These are phyloP conservation scores for Phytophthora fragariaefolia DNA, from an alignment of 352 stramenopile species.

Conservation along the genomic window DNA sequence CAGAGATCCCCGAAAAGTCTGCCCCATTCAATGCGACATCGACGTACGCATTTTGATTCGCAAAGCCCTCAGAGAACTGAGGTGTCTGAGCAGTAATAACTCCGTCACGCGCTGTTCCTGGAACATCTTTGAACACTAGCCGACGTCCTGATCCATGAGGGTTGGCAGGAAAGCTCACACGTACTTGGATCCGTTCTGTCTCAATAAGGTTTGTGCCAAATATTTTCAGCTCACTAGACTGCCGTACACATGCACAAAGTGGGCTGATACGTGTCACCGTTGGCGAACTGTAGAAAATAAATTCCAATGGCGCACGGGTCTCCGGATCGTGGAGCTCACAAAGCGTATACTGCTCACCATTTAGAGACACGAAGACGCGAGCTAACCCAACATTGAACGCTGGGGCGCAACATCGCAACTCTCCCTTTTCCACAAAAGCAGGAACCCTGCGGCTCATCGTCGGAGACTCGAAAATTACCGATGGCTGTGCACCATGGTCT, in stretches of 20 bases:
- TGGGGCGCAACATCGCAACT: conserved; percentile 70
- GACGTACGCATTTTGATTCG: conserved; percentile 52
- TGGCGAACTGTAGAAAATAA: conserved; percentile 80
- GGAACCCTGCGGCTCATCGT: conserved; percentile 63
- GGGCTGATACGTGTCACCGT: conserved; percentile 61
- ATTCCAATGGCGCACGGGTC: conserved; percentile 50
- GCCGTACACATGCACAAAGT: conserved; percentile 56
- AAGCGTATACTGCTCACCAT: conserved; percentile 78
- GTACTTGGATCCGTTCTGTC: conserved; percentile 76
- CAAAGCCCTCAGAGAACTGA: conserved; percentile 53
- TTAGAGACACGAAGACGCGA: conserved; percentile 72
- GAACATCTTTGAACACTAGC: conserved; percentile 39
- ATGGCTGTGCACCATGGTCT: conserved; percentile 68
- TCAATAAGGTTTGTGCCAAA: conserved; percentile 77
- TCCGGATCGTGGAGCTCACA: conserved; percentile 68
- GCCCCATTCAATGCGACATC: conserved; percentile 73
- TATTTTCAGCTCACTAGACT: conserved; percentile 61
- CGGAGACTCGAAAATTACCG: conserved; percentile 65
- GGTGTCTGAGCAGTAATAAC: conserved; percentile 60
- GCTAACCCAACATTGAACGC: conserved; percentile 64
- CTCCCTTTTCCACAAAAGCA: conserved; percentile 70
- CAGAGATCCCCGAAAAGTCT: conserved; percentile 61
- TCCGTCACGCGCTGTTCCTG: conserved; percentile 50
- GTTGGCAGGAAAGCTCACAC: conserved; percentile 40
- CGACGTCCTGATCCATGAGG: conserved; percentile 28